Base-by-base conservation (phyloP, 306 rosid species). In the Neltuma alba region DNA sequence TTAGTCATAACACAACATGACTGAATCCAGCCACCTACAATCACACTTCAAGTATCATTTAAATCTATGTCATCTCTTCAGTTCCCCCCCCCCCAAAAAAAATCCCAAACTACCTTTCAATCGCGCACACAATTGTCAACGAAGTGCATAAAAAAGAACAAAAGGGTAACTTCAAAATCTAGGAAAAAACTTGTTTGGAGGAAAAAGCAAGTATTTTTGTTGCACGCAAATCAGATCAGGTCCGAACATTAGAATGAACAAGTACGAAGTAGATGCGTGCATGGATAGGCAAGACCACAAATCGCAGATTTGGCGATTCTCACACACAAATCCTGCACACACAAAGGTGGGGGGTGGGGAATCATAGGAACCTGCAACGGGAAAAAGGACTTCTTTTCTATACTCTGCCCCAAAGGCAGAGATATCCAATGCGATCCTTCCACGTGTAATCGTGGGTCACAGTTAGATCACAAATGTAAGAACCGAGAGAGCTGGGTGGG, bases 401-500 rank as follows among this genome's bases (percentile, higher is more conserved):
- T 44, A 18, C 54, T 42, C 3, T 69, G 23, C 57, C 3, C 44
- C 31, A 4, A 12, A 27, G 30, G 64, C 64, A 25, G 16, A 27
- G 3, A 25, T 36, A 55, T 11, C 83, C 63, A 54, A 75, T 61
- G 28, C 74, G n/a, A 50, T 50, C 1, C 13, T 18, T 28, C 76
- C 86, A 81, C 87, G 83, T 48, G 63, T 21, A 0, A 15, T 31
- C 6, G 14, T 20, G 21, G 16, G 23, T 36, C 36, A 8, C 34
- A 1, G 9, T 1, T 4, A 34, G 73, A 77, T 90, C 81, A 85
- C 85, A 87, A 62, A 81, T 84, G 86, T 21, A 92, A 72, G 57
- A 87, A 79, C 23, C 77, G 82, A 40, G 88, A 91, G 50, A 93
- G 90, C 81, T 91, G 92, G 69, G 90, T 70, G n/a, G 97, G 98